These are phyloP conservation scores for Sphagnum contortum DNA, from an alignment of 225 moss, liverwort and hornwort species.

Conservation along the genomic window DNA sequence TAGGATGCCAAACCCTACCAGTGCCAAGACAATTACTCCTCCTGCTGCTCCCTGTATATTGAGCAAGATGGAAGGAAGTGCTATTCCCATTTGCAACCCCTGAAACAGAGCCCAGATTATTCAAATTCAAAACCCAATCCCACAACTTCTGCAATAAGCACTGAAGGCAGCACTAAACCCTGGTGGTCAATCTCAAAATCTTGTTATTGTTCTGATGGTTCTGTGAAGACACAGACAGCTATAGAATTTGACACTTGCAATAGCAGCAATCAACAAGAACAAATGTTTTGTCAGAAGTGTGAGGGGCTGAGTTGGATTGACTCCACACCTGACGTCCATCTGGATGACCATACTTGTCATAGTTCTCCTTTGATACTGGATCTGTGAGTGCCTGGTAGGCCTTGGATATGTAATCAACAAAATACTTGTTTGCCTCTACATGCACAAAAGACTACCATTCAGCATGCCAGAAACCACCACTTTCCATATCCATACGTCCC, in stretches of 20 bases:
- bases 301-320: neutral
- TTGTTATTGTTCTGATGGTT: too few species aligned
- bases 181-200: too few species aligned
- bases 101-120: conserved; percentile 14
- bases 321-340: conserved; percentile 78
- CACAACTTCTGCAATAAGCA: too few species aligned
- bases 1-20: conserved; percentile 87
- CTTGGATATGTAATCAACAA: conserved; percentile 81
- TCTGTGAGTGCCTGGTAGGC: conserved; percentile 98
- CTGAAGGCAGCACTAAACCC: too few species aligned
- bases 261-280: too few species aligned
- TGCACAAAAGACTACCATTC: neutral
- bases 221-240: too few species aligned
- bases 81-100: conserved; percentile 95
- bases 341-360: conserved; percentile 90
- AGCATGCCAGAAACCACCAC: too few species aligned
- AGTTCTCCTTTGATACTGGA: conserved; percentile 72
- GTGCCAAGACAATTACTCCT: conserved; percentile 65
- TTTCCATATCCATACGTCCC: too few species aligned
- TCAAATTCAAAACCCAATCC: neutral
- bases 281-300: too few species aligned
- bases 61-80: conserved; percentile 82
- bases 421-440: conserved; percentile 84
- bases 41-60: conserved; percentile 95
- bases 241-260: too few species aligned